Evolutionary conservation across 78 protist species (phyloP).

Genomic region (Dictyostelium discoideum): DNA sequence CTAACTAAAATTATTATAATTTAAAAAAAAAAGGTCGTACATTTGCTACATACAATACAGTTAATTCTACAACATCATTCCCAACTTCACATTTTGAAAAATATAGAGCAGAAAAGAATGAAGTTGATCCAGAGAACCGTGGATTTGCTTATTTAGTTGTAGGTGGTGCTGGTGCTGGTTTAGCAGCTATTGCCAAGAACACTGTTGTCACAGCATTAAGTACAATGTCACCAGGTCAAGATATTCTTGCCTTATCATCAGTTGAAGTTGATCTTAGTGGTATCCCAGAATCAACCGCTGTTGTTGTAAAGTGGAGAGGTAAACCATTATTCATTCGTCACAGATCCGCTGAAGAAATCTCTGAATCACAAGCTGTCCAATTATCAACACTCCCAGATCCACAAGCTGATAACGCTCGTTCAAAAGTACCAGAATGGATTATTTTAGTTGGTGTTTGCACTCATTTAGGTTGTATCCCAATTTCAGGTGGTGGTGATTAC

Average conservation of each 20-base stretch:
- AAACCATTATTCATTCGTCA: slow-evolving; percentile 92
- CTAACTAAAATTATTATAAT: neutral
- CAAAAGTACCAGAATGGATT: slow-evolving; percentile 90
- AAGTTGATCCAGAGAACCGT: slow-evolving; percentile 65
- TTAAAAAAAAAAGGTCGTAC: neutral
- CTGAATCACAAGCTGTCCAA: slow-evolving; percentile 37
- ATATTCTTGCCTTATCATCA: slow-evolving; percentile 87
- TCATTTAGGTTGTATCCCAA: slow-evolving; percentile 98
- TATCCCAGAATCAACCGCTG: slow-evolving; percentile 81
- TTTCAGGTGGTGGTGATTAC: slow-evolving; percentile 94
- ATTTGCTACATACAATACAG: slow-evolving; percentile 23
- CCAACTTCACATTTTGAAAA: slow-evolving; percentile 69
- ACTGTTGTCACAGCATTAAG: slow-evolving; percentile 71
- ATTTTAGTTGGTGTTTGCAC: slow-evolving; percentile 97
- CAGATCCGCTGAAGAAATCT: slow-evolving; percentile 85
- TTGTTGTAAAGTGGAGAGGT: slow-evolving; percentile 92
- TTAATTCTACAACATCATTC: slow-evolving; percentile 48
- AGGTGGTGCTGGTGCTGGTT: slow-evolving; percentile 74
- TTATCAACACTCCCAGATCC: slow-evolving; percentile 58
- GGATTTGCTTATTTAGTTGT: slow-evolving; percentile 81
- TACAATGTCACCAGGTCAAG: slow-evolving; percentile 83
- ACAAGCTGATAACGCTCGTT: slow-evolving; percentile 76
- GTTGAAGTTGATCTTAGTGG: slow-evolving; percentile 87
- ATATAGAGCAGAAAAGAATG: slow-evolving; percentile 20
- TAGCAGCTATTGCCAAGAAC: slow-evolving; percentile 78